Evolutionary conservation across 2,329 filamentous ascomycete species (phyloP), one percentile per base, ranked within the genome.

Genomic region (Penicillium corylophilum): DNA sequence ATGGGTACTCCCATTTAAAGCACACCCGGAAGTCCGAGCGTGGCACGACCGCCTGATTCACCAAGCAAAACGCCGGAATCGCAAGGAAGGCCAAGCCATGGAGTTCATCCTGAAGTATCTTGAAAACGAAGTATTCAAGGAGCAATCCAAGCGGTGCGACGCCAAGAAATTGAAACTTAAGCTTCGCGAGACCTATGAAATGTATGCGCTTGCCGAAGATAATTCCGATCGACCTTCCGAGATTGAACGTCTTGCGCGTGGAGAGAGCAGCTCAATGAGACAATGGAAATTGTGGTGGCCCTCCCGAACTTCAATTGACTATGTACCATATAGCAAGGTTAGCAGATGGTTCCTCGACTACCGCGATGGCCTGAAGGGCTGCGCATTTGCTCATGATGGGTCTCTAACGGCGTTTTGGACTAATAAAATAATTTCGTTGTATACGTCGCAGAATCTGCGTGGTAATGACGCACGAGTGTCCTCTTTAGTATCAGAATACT

Each of bases 341-440:
- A 36, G 13, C 3, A 36, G 8, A 16, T 36, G 33, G 57, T 46
- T 50, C 20, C 35, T 61, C 28, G 54, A 48, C 18, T 28, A 43
- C 36, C 44, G 48, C 26, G 50, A 61, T 15, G 56, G 54, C 13
- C 63, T 64, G 51, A 68, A 67, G 44, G 64, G 62, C 18, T 66
- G 64, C 23, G 59, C 53, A 8, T 65, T 68, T 24, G 65, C 66
- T 2, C 64, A 64, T 2, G 56, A 60, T 33, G 65, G 59, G 12
- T 58, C 52, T 20, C 50, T 61, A 5, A 50, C 67, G 29, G 66
- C 59, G 1, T 69, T 66, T 43, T 69, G 66, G 63, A 67, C 57
- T 2, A 64, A 68, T 28, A 47, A 29, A 35, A 63, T 62, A 31
- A 64, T 69, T 28, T 55, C 50, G 22, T 49, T 68, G 5, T 69